A percentile compares a stretch with the other conserved stretches of the same genome.
Evolutionary conservation across 805 yeast species (phyloP).

Genomic region (Candida quercuum): DNA sequence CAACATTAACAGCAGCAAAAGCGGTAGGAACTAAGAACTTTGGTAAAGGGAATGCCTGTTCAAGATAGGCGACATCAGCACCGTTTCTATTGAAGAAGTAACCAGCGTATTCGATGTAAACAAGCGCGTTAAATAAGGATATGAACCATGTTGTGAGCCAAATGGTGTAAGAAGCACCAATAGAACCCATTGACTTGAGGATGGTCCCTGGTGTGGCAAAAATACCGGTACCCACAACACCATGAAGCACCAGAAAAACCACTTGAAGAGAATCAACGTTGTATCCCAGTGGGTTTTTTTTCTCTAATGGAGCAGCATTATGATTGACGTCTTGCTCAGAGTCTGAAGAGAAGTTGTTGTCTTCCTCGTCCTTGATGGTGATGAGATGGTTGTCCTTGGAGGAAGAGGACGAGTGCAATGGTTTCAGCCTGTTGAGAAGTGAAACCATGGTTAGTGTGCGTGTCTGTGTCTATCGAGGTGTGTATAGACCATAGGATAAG

Average conservation of each 20-base stretch:
- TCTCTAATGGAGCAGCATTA: conserved; percentile 37
- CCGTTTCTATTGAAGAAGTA: conserved; percentile 33
- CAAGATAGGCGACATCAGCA: conserved; percentile 34
- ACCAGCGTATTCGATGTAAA: conserved; percentile 37
- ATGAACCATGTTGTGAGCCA: conserved; percentile 38
- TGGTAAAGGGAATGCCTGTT: conserved; percentile 33
- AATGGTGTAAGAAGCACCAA: conserved; percentile 38
- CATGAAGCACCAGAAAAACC: conserved; percentile 44
- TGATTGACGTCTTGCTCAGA: conserved; percentile 10
- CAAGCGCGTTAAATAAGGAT: conserved; percentile 30
- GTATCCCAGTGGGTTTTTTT: conserved; percentile 32
- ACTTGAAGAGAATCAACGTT: conserved; percentile 47
- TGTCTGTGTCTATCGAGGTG: too few relatives aligned
- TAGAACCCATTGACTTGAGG: conserved; percentile 35
- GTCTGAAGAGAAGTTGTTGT: neutral
- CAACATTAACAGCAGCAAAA: conserved; percentile 33
- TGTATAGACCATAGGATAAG: too few relatives aligned
- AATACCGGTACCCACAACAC: conserved; percentile 56
- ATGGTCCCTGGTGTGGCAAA: conserved; percentile 47
- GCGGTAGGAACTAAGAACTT: conserved; percentile 30
- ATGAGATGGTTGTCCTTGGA: neutral
- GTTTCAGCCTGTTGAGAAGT: too few relatives aligned
- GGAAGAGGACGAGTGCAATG: too few relatives aligned
- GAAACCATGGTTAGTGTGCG: too few relatives aligned
- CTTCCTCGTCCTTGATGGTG: neutral